These are phyloP conservation scores for Edaphochlamys debaryana DNA, from an alignment of 139 green algal genomes.

Conservation along the genomic window DNA sequence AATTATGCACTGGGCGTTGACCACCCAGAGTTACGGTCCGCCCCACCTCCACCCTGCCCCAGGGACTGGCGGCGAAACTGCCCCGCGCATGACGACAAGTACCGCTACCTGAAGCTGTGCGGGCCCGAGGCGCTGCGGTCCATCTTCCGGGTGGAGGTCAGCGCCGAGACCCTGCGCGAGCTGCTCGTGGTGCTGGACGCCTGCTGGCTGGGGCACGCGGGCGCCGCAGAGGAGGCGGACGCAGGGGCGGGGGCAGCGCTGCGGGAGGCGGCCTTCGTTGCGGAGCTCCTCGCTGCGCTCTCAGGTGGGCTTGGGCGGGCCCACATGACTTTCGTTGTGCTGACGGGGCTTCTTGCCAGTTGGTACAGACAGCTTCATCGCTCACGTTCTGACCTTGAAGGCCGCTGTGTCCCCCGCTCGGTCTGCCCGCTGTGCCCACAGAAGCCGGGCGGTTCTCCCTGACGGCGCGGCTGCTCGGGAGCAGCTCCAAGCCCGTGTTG, in stretches of 20 bases:
- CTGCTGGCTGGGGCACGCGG: conserved; percentile 46
- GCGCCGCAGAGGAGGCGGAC: conserved; percentile 45
- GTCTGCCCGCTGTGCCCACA: not conserved
- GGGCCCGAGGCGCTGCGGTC: conserved; percentile 26
- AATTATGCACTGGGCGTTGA: no score
- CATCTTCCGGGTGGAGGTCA: conserved; percentile 59
- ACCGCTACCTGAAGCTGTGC: conserved; percentile 47
- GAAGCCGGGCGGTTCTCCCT: conserved; percentile 43
- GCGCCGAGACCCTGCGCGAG: conserved; percentile 46
- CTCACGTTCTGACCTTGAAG: not conserved
- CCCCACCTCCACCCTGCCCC: no score
- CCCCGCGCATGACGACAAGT: conserved; percentile 45
- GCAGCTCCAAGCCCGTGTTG: conserved; percentile 11
- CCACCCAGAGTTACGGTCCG: no score
- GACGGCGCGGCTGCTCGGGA: conserved; percentile 43
- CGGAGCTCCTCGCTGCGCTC: conserved; percentile 22
- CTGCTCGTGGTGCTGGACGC: conserved; percentile 45
- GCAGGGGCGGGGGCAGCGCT: conserved; percentile 4
- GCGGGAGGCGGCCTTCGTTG: conserved; percentile 48
- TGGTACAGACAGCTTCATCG: no score
- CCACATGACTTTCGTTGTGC: not conserved
- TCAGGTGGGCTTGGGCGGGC: not conserved
- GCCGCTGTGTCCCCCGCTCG: no score
- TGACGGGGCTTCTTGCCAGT: not conserved
- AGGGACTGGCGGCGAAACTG: conserved; percentile 56